These are phyloP conservation scores for Orobanche coerulescens DNA, from an alignment of 257 asterid genomes.

Conservation along the genomic window DNA sequence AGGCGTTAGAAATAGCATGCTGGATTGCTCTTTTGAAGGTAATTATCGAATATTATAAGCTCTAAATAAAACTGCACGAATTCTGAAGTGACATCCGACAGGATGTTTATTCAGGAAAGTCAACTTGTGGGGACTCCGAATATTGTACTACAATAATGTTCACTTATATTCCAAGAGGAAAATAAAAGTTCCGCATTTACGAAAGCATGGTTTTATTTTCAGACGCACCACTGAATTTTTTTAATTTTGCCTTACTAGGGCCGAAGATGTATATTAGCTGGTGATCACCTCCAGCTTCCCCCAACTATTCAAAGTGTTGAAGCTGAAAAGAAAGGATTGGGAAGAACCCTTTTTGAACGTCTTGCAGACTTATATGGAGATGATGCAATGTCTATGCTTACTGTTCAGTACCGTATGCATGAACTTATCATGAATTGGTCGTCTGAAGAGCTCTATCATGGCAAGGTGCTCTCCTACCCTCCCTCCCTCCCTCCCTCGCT, in stretches of 20 bases:
- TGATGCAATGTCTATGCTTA: constrained; percentile 79
- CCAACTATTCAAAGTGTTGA: constrained; percentile 97
- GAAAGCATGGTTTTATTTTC: constrained; percentile 8
- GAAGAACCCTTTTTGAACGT: constrained; percentile 92
- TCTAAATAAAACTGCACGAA: constrained; percentile 3
- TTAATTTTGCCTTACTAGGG: constrained; percentile 44
- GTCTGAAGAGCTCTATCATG: constrained; percentile 70
- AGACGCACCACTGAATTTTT: constrained; percentile 17
- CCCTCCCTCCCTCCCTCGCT: no score
- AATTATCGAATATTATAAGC: constrained; percentile 20
- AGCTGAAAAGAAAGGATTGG: constrained; percentile 91
- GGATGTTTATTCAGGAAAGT: background rate
- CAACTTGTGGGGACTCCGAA: constrained; percentile 12
- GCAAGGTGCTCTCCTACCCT: constrained; percentile 89
- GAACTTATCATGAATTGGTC: constrained; percentile 95
- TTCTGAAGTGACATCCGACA: background rate
- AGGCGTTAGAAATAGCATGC: constrained; percentile 95
- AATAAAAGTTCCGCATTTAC: constrained; percentile 8
- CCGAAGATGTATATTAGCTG: constrained; percentile 80
- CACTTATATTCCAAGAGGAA: background rate
- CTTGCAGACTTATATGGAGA: constrained; percentile 80
- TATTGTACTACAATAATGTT: constrained; percentile 7
- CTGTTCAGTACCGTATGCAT: constrained; percentile 98
- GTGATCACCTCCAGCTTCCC: constrained; percentile 98
- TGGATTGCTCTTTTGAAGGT: constrained; percentile 98